A percentile compares a stretch with the other conserved stretches of the same genome.
These are phyloP conservation scores for Gynostemma pentaphyllum DNA, from an alignment of 306 rosid species.

Conservation along the genomic window DNA sequence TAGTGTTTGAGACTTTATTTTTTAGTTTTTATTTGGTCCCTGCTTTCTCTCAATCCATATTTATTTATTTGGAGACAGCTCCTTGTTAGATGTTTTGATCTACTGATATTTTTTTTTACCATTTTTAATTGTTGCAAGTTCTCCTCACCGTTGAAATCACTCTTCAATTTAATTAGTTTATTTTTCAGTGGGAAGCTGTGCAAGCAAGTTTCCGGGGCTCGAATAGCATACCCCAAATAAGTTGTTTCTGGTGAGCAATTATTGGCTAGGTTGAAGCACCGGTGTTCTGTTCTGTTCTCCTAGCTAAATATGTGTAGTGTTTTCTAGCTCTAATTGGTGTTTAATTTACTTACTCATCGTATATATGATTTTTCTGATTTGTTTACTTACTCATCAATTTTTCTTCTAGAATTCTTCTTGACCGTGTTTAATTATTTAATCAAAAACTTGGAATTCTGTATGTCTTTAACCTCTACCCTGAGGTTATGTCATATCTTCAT, in stretches of 20 bases:
- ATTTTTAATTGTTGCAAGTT: neutral
- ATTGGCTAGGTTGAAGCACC: constrained; percentile 4
- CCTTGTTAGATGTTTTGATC: constrained; percentile 4
- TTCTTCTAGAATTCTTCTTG: too few species aligned
- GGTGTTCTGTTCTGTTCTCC: neutral
- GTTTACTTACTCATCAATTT: too few species aligned
- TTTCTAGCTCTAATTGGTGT: neutral
- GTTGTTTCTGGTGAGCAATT: constrained; percentile 11
- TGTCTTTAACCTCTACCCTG: neutral
- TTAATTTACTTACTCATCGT: neutral
- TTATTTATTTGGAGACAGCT: neutral
- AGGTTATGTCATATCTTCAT: neutral
- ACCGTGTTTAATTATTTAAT: neutral
- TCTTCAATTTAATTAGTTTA: constrained; percentile 10
- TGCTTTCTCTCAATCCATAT: neutral
- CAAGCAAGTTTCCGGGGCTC: constrained; percentile 9
- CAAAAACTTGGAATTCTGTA: neutral
- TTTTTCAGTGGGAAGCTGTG: constrained; percentile 14
- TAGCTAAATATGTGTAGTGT: neutral
- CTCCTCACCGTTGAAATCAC: neutral
- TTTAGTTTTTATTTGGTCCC: neutral
- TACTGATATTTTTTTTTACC: neutral
- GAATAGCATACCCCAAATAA: constrained; percentile 9
- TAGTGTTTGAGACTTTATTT: neutral
- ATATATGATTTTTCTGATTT: too few species aligned